Base-by-base conservation (phyloP, 2,329 filamentous ascomycete genomes). In the Epichloe aotearoae region DNA sequence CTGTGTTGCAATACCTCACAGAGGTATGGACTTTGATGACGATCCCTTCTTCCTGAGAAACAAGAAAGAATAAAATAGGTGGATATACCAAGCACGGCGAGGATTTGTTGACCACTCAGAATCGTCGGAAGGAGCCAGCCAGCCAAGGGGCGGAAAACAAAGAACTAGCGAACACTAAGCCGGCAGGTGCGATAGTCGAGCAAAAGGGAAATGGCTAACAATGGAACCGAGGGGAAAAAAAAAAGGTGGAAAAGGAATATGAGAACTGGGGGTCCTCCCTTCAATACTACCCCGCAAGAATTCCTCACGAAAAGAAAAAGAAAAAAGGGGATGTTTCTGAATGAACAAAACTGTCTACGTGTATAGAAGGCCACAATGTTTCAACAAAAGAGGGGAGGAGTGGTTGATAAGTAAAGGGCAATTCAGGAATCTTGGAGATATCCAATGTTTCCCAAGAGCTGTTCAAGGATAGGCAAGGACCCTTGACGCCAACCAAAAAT, bases 161-260 rank as follows among this genome's bases (percentile, higher is more conserved):
- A 44, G 43, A 47, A 46, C 51, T 47, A 52, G 51, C 48, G 30
- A 44, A 26, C 40, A 47, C 46, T 46, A 41, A 42, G 19, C 47
- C 46, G 49, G 49, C 49, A 50, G 43, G 42, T 50, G 43, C 43
- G 43, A 41, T 33, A n/a, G 41, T 30, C 26, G 26, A 30, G 48
- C 40, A 17, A 20, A 30, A 17, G 43, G 26, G 2, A 20, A 50
- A 40, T 37, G 30, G 49, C 43, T 11, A 46, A 30, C 19, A 30
- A 50, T 20, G 36, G 19, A n/a, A 38, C n/a, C 20, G 36, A 4
- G 19, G 17, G 26, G 14, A 40, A 17, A 10, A 37, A 14, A 37
- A n/a, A 12, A 43, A 49, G 6, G 6, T 4, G 20, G 39, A 34
- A 11, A 41, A 41, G 33, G 11, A 37, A 17, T 19, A 30, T 30